A percentile compares a stretch with the other conserved stretches of the same genome.
Conservation (phyloP, 108 stramenopile genomes). For the Seminavis robusta region DNA sequence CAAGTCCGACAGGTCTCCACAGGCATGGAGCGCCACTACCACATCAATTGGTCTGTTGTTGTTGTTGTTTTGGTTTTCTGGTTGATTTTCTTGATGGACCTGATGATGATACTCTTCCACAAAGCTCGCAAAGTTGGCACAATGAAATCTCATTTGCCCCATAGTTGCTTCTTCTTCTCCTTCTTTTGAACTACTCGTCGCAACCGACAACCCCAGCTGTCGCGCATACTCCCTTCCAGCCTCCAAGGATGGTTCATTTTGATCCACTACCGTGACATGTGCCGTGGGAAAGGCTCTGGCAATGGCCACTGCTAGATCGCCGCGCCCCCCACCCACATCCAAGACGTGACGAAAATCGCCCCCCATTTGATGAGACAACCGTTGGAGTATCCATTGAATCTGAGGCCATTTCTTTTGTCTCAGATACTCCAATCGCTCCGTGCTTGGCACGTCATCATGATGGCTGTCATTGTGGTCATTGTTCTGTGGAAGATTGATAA, state of each 20-base stretch:
- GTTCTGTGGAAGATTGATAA: no score
- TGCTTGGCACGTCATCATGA: no score
- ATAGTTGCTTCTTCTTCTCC: no score
- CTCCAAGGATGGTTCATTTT: slow-evolving; percentile 42
- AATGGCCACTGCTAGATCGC: slow-evolving; percentile 52
- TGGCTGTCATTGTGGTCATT: no score
- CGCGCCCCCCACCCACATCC: slow-evolving; percentile 61
- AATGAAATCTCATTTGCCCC: no score
- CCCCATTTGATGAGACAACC: slow-evolving; percentile 7
- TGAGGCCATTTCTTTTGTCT: slow-evolving; percentile 45
- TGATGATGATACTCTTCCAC: no score
- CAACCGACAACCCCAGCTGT: slow-evolving; percentile 11
- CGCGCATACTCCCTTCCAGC: slow-evolving; percentile 29
- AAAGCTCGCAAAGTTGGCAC: no score
- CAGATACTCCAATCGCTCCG: slow-evolving; percentile 43
- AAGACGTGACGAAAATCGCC: slow-evolving; percentile 13
- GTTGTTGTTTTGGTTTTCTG: slow-evolving; percentile 1
- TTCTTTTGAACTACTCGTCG: slow-evolving; percentile 23
- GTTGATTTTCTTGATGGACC: no score
- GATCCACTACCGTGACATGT: slow-evolving; percentile 43
- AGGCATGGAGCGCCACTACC: slow-evolving; percentile 50
- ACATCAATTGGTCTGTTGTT: slow-evolving; percentile 1
- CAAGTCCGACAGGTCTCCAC: slow-evolving; percentile 61
- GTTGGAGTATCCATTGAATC: slow-evolving; percentile 36
- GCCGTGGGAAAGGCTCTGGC: slow-evolving; percentile 29